Conservation (phyloP, 495 filamentous ascomycete genomes). For the Tuber aestivum region DNA sequence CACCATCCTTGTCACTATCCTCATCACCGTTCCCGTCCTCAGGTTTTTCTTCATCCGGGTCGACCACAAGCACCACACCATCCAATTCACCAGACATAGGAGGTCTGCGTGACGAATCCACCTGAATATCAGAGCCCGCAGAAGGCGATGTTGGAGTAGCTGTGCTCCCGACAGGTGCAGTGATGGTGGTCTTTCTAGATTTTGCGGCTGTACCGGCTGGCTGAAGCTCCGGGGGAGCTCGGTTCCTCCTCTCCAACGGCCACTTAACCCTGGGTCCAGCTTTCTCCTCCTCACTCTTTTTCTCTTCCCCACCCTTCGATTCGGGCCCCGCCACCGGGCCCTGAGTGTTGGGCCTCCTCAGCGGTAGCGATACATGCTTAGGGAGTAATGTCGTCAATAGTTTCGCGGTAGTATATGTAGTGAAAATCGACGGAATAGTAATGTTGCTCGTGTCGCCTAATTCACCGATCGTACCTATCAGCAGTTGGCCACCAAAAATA, state of each 20-base stretch:
- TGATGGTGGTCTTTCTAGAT: slow-evolving; percentile 21
- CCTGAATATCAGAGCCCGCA: slow-evolving; percentile 19
- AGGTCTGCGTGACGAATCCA: slow-evolving; percentile 26
- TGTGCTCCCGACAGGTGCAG: slow-evolving; percentile 29
- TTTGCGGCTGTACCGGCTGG: slow-evolving; percentile 16
- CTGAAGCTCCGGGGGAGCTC: slow-evolving; percentile 4
- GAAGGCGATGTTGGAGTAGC: slow-evolving; percentile 27
- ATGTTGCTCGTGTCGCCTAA: slow-evolving; percentile 86
- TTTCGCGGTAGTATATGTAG: slow-evolving; percentile 88
- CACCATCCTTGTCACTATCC: slow-evolving; percentile 52
- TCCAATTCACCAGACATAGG: slow-evolving; percentile 28
- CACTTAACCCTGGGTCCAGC: slow-evolving; percentile 31
- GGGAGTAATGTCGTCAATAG: slow-evolving; percentile 70
- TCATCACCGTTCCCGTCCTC: slow-evolving; percentile 3
- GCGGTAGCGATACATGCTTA: slow-evolving; percentile 19
- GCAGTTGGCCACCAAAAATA: slow-evolving; percentile 10
- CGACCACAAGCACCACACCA: slow-evolving; percentile 21
- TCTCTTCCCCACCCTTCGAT: slow-evolving; percentile 44
- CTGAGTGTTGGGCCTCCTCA: slow-evolving; percentile 23
- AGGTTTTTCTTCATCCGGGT: slow-evolving; percentile 19
- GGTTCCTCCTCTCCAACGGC: slow-evolving; percentile 13
- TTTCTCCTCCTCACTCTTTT: slow-evolving; percentile 44
- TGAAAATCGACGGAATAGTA: slow-evolving; percentile 89
- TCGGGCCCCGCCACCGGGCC: slow-evolving; percentile 49
- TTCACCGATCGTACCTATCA: slow-evolving; percentile 1